Evolutionary conservation across 768 basidiomycete species (phyloP), one percentile per base, ranked within the genome.

Genomic region (Phanerodontia chrysosporium): DNA sequence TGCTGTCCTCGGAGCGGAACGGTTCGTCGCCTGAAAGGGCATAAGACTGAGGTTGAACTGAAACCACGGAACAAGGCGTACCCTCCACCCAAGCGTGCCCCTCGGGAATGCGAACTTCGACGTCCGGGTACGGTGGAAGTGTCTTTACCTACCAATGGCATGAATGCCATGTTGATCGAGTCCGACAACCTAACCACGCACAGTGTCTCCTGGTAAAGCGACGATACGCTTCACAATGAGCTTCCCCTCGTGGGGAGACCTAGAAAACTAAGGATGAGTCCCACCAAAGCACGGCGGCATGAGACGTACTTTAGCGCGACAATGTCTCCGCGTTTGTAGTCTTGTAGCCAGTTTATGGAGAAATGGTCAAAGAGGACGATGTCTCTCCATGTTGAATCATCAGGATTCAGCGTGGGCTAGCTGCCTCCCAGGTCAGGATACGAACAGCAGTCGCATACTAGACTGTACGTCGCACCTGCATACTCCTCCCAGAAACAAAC

Each of bases 11-110:
- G 9, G 83, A 87, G 57, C 82, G 77, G 64, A 84, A 86, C 4
- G 80, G 76, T 66, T 88, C 84, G 60, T 89, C 87, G 8, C 87
- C 87, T 87, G 49, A 18, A 7, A n/a, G 16, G 25, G 46, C 25
- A 32, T 51, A 29, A 30, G 49, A 51, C 12, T 16, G 16, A 18
- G 18, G 16, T 10, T 10, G 13, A 4, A 32, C 2, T 18, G 7
- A 22, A 30, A n/a, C 1, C n/a, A 28, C 2, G 18, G 25, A 16
- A 14, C 22, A 16, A 44, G 13, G 55, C 75, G 52, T 53, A 84
- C 86, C 89, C 80, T 91, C 89, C 52, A 90, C 78, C 89, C 89
- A 91, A 42, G 84, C 75, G 59, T 89, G 84, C 1, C 86, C 86
- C 64, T 73, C 59, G 3, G 89, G 88, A 35, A 91, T 71, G 27